A percentile compares a stretch with the other conserved stretches of the same genome.
Evolutionary conservation across 129 eudicot genomes (phyloP).

Genomic region (Artemisia tridentata): DNA sequence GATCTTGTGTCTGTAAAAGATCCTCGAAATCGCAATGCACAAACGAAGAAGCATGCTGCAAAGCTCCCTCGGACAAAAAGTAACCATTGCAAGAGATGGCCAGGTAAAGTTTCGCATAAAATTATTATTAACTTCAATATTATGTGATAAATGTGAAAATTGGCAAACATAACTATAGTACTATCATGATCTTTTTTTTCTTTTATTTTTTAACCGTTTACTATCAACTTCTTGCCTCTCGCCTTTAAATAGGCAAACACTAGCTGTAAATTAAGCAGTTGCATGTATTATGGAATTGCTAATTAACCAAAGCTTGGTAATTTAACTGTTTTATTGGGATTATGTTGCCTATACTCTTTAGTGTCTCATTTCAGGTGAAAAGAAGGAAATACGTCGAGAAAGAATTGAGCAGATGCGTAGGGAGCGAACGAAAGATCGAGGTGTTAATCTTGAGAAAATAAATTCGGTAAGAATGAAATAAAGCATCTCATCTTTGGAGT

Average conservation of each 20-base stretch:
- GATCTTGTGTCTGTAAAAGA: conserved; percentile 74
- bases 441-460: conserved; percentile 79
- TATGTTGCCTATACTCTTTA: conserved; percentile 26
- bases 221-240: no score
- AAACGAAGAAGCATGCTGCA: conserved; percentile 64
- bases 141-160: conserved; percentile 10
- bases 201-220: no score
- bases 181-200: no score
- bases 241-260: no score
- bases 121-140: no score
- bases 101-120: conserved; percentile 47
- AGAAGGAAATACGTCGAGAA: conserved; percentile 80
- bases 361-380: conserved; percentile 65
- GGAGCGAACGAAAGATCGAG: conserved; percentile 77
- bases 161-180: not conserved
- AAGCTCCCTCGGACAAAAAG: conserved; percentile 39
- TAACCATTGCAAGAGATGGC: conserved; percentile 50
- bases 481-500: not conserved
- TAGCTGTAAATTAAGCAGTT: not conserved
- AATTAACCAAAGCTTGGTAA: conserved; percentile 10
- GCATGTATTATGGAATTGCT: conserved; percentile 2
- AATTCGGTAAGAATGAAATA: conserved; percentile 59
- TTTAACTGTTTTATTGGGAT: conserved; percentile 24
- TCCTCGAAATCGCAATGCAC: conserved; percentile 54
- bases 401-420: conserved; percentile 68